Base-by-base conservation (phyloP, 495 filamentous ascomycete species). In the Talaromyces thailandensis region DNA sequence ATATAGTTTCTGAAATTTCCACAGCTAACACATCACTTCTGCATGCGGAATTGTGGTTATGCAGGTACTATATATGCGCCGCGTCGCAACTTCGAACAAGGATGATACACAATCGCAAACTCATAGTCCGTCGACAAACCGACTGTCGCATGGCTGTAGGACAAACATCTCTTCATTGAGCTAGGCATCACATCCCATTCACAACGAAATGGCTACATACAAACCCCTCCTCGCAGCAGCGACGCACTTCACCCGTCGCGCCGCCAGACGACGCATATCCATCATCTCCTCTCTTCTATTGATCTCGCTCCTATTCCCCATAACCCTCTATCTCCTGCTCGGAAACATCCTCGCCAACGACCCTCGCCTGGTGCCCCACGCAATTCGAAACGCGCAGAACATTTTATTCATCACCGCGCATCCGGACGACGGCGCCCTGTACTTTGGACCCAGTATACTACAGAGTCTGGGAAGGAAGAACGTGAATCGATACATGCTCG, bases 391-490 rank as follows among this genome's bases (percentile, higher is more conserved):
- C 50, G 70, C 75, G 58, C 71, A 69, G 53, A 77, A 73, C 64
- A 64, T 75, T 2, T 59, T 77, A 51, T 66, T 77, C 58, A 70
- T 77, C 14, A 75, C 72, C 35, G 75, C 75, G 2, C 75, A 77
- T 63, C 74, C 75, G 6, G 75, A 77, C 64, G 75, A 77, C 51
- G 75, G 76, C 58, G 74, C 72, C 40, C 66, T 77, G n/a, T 77
- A 76, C 61, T 77, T 77, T 56, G 48, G 71, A 0, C 75, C 75
- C 7, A 75, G 68, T 66, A 74, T 76, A 6, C 53, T 77, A 25
- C 70, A 73, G n/a, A 63, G 73, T 16, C 64, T 71, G 51, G 50
- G 72, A 11, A 76, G 73, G 45, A 66, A 28, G 9, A 59, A 56
- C 6, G 63, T 69, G 14, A 70, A 60, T 4, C 73, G 73, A 2